Conservation (phyloP, 331 rosid genomes). For the Stylosanthes scabra region DNA sequence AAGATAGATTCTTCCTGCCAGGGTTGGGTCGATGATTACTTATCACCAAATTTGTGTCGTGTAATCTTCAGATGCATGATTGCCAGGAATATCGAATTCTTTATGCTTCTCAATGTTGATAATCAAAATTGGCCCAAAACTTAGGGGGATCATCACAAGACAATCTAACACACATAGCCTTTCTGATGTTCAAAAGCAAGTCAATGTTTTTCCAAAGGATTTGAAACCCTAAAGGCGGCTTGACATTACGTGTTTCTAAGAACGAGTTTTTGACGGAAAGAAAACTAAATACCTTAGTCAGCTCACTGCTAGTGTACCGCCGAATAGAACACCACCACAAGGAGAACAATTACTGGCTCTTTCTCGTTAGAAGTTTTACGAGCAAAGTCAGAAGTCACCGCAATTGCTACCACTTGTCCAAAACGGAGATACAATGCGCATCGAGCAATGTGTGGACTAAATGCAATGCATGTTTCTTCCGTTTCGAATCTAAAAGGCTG, state of each 20-base stretch:
- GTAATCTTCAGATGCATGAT: neutral
- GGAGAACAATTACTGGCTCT: neutral
- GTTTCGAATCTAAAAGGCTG: constrained; percentile 3
- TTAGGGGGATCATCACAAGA: neutral
- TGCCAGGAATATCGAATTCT: constrained; percentile 2
- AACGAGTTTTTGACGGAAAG: constrained; percentile 13
- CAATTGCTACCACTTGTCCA: constrained; percentile 25
- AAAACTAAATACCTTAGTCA: constrained; percentile 2
- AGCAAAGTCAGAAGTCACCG: constrained; percentile 19
- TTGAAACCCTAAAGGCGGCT: constrained; percentile 17
- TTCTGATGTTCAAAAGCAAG: constrained; percentile 19
- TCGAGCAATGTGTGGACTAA: constrained; percentile 23
- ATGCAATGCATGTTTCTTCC: constrained; percentile 23
- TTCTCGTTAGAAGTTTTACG: constrained; percentile 18
- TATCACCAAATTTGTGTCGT: constrained; percentile 9
- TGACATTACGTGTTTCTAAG: constrained; percentile 7
- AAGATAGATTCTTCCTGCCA: constrained; percentile 8
- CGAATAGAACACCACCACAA: neutral
- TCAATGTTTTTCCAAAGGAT: constrained; percentile 30
- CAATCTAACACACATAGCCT: neutral
- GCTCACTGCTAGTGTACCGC: constrained; percentile 30
- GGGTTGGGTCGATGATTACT: constrained; percentile 1
- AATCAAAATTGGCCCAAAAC: constrained; percentile 8
- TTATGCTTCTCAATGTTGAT: neutral
- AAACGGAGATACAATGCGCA: constrained; percentile 25